Evolutionary conservation across 768 basidiomycete genomes (phyloP).

Genomic region (Naganishia kalamii): DNA sequence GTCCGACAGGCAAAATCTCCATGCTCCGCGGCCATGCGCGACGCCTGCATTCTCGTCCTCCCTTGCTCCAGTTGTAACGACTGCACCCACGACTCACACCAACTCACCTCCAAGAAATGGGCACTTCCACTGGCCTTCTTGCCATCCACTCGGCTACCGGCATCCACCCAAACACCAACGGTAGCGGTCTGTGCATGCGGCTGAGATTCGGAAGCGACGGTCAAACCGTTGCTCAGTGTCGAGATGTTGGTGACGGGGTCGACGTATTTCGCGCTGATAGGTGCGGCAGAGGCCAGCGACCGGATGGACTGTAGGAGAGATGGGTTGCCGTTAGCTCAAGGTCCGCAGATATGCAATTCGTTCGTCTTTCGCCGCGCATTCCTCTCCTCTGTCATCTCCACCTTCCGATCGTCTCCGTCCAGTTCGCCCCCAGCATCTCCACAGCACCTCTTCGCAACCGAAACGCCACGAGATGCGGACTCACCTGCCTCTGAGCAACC

Average conservation of each 20-base stretch:
- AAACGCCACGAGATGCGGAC: not conserved
- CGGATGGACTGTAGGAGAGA: slow-evolving; percentile 32
- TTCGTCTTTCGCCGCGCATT: not conserved
- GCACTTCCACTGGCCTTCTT: slow-evolving; percentile 91
- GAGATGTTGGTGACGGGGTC: slow-evolving; percentile 79
- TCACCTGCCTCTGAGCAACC: slow-evolving; percentile 21
- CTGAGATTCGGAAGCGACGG: slow-evolving; percentile 85
- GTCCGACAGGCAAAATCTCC: not conserved
- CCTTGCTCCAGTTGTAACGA: no score
- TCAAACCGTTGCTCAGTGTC: slow-evolving; percentile 88
- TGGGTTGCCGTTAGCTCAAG: not conserved
- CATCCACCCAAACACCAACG: slow-evolving; percentile 99
- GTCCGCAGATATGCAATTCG: no score
- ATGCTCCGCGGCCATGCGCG: no score
- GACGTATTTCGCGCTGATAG: slow-evolving; percentile 38
- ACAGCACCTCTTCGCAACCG: no score
- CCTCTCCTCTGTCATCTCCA: not conserved
- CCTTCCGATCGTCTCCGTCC: not conserved
- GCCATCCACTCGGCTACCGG: slow-evolving; percentile 93
- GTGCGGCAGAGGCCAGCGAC: slow-evolving; percentile 47
- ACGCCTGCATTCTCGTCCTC: no score
- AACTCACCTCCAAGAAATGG: slow-evolving; percentile 77
- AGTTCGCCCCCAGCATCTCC: not conserved
- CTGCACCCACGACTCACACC: not conserved
- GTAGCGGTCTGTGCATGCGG: slow-evolving; percentile 91